Base-by-base conservation (phyloP, 352 stramenopile species). In the Phytophthora pistaciae region DNA sequence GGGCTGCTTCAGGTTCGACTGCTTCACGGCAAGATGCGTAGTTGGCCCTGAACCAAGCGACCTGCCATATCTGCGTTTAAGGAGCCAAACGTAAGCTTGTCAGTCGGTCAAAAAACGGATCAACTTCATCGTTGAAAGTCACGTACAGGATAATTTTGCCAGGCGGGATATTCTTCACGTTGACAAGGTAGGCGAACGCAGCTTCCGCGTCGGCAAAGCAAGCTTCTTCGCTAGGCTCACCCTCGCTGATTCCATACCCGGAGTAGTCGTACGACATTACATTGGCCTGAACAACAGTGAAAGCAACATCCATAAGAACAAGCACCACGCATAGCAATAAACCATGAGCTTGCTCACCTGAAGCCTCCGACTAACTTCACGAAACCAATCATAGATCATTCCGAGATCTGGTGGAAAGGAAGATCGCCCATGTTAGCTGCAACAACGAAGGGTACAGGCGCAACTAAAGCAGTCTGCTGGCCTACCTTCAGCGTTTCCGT, bases 351-450 rank as follows among this genome's bases (percentile, higher is more conserved):
- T 57, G n/a, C 71, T 58, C 61, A 95, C 87, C 70, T 92, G 72
- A 56, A 96, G 68, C 29, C 85, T 82, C 16, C 91, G 81, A 40
- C 91, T 83, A 38, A 99, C 77, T 83, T 99, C 94, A 53, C 93
- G 91, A 77, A 99, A 99, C 97, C 97, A 99, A 70, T 98, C 93
- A 74, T 98, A 99, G 50, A 99, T 98, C 91, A 98, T 98, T 5
- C 95, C 96, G n/a, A 99, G 70, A 72, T 99, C 97, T 95, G 54
- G 16, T 44, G 38, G 4, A 13, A 23, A 23, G 21, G 14, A 27
- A 25, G 10, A 52, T 52, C 44, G 44, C 3, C 44, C 16, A n/a
- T 18, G 38, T 44, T 44, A 44, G 13, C 38, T 18, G 14, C 38
- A 44, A 44, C 11, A 44, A 14, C 36, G 36, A 44, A 14, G 13